These are phyloP conservation scores for Pulveroboletus sp. DNA, from an alignment of 1,284 basidiomycete species.

Conservation along the genomic window DNA sequence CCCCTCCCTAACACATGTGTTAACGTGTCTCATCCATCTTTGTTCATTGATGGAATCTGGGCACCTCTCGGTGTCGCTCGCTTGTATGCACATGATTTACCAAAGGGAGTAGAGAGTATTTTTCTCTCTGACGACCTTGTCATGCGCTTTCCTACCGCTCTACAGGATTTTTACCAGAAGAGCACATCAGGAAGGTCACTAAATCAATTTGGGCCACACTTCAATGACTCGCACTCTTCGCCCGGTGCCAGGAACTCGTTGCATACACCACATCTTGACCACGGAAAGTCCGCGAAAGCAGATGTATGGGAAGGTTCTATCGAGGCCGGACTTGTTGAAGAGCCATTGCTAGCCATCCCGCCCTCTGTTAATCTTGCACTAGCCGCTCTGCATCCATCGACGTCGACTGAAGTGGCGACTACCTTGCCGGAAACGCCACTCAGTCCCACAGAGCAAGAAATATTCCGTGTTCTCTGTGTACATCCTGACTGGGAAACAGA, in stretches of 20 bases:
- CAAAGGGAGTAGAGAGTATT: conserved; percentile 41
- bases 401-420: conserved; percentile 12
- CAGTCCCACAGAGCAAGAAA: conserved; percentile 68
- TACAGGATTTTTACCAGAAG: conserved; percentile 54
- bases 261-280: conserved; percentile 11
- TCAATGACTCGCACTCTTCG: conserved; percentile 29
- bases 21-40: conserved; percentile 43
- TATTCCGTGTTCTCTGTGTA: conserved; percentile 62
- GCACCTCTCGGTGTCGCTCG: conserved; percentile 61
- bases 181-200: conserved; percentile 46
- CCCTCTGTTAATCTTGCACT: conserved; percentile 34
- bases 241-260: conserved; percentile 15
- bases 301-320: conserved; percentile 21
- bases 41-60: conserved; percentile 61
- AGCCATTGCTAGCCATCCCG: conserved; percentile 30
- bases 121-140: conserved; percentile 64
- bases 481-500: conserved; percentile 58
- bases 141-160: conserved; percentile 56
- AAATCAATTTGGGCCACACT: conserved; percentile 52
- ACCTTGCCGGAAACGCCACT: conserved; percentile 47
- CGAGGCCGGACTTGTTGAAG: conserved; percentile 30
- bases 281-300: conserved; percentile 10
- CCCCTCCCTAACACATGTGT: conserved; percentile 29
- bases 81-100: conserved; percentile 36
- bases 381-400: conserved; percentile 28